Conservation (phyloP, 495 filamentous ascomycete genomes). For the Saxispiralis lemnorum region DNA sequence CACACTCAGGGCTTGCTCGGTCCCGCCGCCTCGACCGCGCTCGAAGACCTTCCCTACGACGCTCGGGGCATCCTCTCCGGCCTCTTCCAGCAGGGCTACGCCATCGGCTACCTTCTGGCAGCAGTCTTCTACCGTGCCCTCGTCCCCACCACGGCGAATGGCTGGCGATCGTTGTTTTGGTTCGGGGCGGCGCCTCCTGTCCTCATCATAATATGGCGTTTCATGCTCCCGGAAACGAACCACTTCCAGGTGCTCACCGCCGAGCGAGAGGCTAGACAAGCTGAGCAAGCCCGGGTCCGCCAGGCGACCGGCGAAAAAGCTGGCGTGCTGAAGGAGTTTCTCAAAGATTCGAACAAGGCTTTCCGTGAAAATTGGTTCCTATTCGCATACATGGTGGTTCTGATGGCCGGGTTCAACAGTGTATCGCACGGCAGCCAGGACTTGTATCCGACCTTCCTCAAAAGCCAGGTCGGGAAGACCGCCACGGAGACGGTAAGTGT, state of each 20-base stretch:
- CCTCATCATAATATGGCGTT: constrained; percentile 20
- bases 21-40: constrained; percentile 17
- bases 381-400: constrained; percentile 28
- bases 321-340: constrained; percentile 22
- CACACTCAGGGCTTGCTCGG: constrained; percentile 12
- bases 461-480: constrained; percentile 22
- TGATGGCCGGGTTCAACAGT: constrained; percentile 29
- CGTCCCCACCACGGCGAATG: constrained; percentile 19
- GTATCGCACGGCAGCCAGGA: constrained; percentile 30
- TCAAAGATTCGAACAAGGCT: constrained; percentile 17
- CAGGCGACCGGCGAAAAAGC: constrained; percentile 15
- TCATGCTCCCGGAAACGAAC: constrained; percentile 52
- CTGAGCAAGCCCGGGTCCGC: constrained; percentile 3
- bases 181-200: constrained; percentile 23
- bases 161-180: constrained; percentile 24
- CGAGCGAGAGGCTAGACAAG: constrained; percentile 34
- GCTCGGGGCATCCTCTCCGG: constrained; percentile 21
- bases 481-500: constrained; percentile 14
- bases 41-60: constrained; percentile 21
- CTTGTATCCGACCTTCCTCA: constrained; percentile 30
- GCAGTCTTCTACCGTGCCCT: constrained; percentile 21
- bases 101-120: constrained; percentile 19
- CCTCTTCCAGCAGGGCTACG: constrained; percentile 20
- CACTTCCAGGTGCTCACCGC: constrained; percentile 43
- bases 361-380: constrained; percentile 26